Base-by-base conservation (phyloP, 371 early-diverging fungal species). In the Smittium mucronatum region DNA sequence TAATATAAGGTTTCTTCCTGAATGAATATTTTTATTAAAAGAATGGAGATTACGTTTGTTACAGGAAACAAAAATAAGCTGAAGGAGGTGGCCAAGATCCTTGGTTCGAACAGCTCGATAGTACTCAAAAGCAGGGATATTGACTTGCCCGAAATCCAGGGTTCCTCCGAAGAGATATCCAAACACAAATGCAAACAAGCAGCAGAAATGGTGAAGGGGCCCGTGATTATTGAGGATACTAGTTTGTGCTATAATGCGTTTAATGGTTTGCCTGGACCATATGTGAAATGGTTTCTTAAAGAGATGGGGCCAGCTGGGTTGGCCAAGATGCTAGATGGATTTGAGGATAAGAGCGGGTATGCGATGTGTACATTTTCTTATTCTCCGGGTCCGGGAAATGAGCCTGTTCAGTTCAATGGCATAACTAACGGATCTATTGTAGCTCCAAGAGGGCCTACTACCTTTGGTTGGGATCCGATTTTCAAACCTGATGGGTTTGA, bases 381-480 rank as follows among this genome's bases (percentile, higher is more conserved):
- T 70, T 89, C 87, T 69, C 80, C 77, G 69, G 91, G 91, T 0
- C 92, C 93, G 26, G 91, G 86, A n/a, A 77, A 84, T 32, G 95
- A 96, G 75, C 88, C 91, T 26, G 81, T 94, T 57, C 68, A 95
- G 34, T 95, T 97, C 81, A 91, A 95, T 75, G 98, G 96, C 29
- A 81, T 81, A 58, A 91, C 90, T 32, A 74, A 86, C 30, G 96
- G 97, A 0, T 81, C 77, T n/a, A 94, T 96, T 71, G 96, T 97
- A 0, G 77, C 80, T 64, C 83, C 96, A n/a, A 85, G 94, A 60
- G 98, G 97, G 0, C 87, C 92, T 1, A 75, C 79, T 16, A 75
- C 78, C 67, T 95, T 96, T 82, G 98, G 98, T 26, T 97, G 98
- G 98, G 95, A 96, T 82, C 90, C 95, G 2, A 82, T 93, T 32